These are phyloP conservation scores for Myriosclerotinia scirpicola DNA, from an alignment of 2,329 filamentous ascomycete genomes.

Conservation along the genomic window DNA sequence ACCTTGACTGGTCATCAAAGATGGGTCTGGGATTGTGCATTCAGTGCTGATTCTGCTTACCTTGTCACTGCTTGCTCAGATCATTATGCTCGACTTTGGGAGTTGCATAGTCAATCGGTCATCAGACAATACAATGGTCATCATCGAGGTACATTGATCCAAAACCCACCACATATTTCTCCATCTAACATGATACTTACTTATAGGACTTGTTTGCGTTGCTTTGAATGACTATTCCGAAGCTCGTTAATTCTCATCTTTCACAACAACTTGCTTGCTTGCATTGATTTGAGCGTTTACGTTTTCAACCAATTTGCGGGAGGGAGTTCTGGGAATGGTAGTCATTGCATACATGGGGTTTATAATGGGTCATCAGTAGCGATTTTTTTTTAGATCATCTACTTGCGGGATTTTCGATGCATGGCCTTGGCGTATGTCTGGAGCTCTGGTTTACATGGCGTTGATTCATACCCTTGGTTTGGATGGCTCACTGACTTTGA, in stretches of 20 bases:
- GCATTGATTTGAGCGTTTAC: slow-evolving; percentile 15
- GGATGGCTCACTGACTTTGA: background rate
- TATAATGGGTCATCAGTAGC: background rate
- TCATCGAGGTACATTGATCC: slow-evolving; percentile 58
- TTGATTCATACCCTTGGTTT: slow-evolving; percentile 10
- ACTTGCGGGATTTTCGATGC: background rate
- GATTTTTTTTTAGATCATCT: background rate
- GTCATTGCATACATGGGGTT: background rate
- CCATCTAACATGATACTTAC: background rate
- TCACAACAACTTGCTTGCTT: background rate
- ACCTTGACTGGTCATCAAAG: slow-evolving; percentile 70
- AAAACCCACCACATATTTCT: background rate
- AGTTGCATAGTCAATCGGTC: slow-evolving; percentile 66
- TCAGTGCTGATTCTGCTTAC: slow-evolving; percentile 72
- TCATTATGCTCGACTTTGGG: slow-evolving; percentile 73
- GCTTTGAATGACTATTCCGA: slow-evolving; percentile 64
- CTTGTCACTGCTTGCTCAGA: slow-evolving; percentile 73
- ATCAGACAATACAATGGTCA: slow-evolving; percentile 77
- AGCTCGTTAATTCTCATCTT: slow-evolving; percentile 28
- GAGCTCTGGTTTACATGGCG: slow-evolving; percentile 1
- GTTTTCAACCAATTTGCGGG: slow-evolving; percentile 5
- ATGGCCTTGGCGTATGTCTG: slow-evolving; percentile 7
- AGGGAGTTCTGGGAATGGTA: slow-evolving; percentile 20
- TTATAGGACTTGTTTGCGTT: slow-evolving; percentile 55
- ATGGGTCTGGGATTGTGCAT: slow-evolving; percentile 80